Evolutionary conservation across 805 yeast species (phyloP).

Genomic region (Starmerella ratchasimensis): DNA sequence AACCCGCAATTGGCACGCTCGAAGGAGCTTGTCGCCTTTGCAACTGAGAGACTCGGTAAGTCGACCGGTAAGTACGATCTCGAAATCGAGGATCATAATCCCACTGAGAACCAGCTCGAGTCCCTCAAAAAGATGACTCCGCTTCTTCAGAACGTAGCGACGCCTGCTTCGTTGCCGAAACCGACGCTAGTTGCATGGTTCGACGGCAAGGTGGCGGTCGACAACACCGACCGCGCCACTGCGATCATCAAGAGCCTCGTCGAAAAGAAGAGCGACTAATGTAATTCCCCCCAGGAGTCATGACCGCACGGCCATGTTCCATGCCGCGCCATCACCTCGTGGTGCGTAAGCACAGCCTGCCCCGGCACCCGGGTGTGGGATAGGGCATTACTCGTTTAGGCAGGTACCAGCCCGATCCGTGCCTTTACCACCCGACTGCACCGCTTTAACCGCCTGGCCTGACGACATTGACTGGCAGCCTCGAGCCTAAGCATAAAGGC

Average conservation of each 20-base stretch:
- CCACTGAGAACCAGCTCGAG: slow-evolving; percentile 24
- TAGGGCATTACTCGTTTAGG: no score
- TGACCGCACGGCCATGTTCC: no score
- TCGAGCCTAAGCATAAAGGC: no score
- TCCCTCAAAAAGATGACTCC: slow-evolving; percentile 15
- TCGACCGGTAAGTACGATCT: slow-evolving; percentile 21
- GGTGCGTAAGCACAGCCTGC: no score
- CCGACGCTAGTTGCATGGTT: slow-evolving; percentile 56
- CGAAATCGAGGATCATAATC: slow-evolving; percentile 23
- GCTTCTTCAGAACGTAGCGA: slow-evolving; percentile 11
- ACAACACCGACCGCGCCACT: slow-evolving; percentile 32
- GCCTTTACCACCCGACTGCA: no score
- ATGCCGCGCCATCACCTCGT: no score
- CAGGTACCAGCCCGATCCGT: no score
- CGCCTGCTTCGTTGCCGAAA: slow-evolving; percentile 22
- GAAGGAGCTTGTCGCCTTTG: slow-evolving; percentile 15
- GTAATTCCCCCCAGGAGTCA: no score
- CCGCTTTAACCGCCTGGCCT: no score
- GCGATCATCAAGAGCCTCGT: slow-evolving; percentile 28
- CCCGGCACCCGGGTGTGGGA: no score
- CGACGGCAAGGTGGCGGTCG: slow-evolving; percentile 39
- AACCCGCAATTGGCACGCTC: slow-evolving; percentile 20
- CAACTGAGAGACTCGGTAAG: slow-evolving; percentile 17
- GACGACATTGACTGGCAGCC: no score
- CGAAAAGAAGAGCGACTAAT: neutral